Percentiles rank a stretch among this genome's conserved stretches.
phyloP scores from a whole-genome alignment of 2,329 filamentous ascomycete species.

The Knoxdaviesia capensis region DNA sequence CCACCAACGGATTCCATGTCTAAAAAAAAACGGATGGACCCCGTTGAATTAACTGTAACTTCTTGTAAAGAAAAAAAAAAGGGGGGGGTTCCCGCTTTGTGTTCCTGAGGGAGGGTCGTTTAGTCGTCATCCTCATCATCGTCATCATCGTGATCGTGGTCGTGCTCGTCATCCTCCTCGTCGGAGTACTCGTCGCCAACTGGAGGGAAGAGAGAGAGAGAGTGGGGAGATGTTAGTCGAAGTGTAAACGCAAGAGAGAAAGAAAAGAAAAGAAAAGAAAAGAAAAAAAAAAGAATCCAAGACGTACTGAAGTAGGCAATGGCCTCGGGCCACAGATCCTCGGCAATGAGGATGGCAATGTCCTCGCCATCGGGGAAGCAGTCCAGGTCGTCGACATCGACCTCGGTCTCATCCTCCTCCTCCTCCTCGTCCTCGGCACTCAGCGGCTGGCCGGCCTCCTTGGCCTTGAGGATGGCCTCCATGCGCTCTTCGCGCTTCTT shows the following conservation, averaged over 20 bases:
- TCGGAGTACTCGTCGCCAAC: no score
- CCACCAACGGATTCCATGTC: no score
- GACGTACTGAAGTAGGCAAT: constrained; percentile 79
- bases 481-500: constrained; percentile 27
- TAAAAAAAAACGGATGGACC: no score
- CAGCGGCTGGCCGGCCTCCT: constrained; percentile 30
- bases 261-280: background rate
- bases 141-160: no score
- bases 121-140: no score
- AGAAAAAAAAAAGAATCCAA: background rate
- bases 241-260: no score
- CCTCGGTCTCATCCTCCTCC: constrained; percentile 38
- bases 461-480: constrained; percentile 21
- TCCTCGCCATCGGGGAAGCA: constrained; percentile 80
- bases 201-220: background rate
- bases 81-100: no score
- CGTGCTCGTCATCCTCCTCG: no score
- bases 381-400: constrained; percentile 51
- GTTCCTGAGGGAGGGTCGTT: no score
- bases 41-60: no score
- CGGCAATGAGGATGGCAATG: constrained; percentile 57
- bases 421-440: constrained; percentile 18
- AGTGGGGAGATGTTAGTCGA: constrained; percentile 13
- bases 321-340: constrained; percentile 77
- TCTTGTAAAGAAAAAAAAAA: no score